Evolutionary conservation across 345 rosid genomes (phyloP).

Genomic region (Cardiospermum halicacabum): DNA sequence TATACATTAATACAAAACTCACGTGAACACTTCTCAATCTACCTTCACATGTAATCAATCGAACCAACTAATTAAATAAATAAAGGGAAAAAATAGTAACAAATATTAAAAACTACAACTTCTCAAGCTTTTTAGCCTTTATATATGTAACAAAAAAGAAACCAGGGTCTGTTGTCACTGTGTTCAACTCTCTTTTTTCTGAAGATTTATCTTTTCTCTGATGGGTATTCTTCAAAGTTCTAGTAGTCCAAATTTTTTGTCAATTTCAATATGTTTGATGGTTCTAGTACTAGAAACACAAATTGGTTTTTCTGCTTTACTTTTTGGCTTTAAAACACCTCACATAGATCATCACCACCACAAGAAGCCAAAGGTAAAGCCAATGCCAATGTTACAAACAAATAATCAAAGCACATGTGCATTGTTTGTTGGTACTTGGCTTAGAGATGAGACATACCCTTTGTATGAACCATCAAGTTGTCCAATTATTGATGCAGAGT

Average conservation of each 20-base stretch:
- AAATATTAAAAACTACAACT: not conserved
- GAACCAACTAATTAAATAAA: not conserved
- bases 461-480: slow-evolving; percentile 47
- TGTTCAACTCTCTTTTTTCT: not conserved
- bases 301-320: slow-evolving; percentile 46
- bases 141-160: not conserved
- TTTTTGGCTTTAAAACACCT: slow-evolving; percentile 54
- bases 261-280: slow-evolving; percentile 23
- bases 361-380: no score
- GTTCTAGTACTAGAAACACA: slow-evolving; percentile 32
- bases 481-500: slow-evolving; percentile 68
- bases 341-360: slow-evolving; percentile 45
- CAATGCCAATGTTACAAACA: slow-evolving; percentile 16
- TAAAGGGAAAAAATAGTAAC: not conserved
- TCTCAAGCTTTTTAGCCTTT: not conserved
- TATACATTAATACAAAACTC: no score
- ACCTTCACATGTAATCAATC: slow-evolving; percentile 20
- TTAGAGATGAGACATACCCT: slow-evolving; percentile 68
- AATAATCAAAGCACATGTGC: slow-evolving; percentile 43
- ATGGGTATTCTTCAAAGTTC: not conserved
- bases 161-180: not conserved
- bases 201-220: not conserved
- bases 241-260: slow-evolving; percentile 5
- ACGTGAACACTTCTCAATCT: slow-evolving; percentile 7
- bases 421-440: slow-evolving; percentile 65